Percentiles rank a stretch among this genome's conserved stretches.
Evolutionary conservation across 2,329 filamentous ascomycete genomes (phyloP).

Genomic region (Rutstroemia sp.): DNA sequence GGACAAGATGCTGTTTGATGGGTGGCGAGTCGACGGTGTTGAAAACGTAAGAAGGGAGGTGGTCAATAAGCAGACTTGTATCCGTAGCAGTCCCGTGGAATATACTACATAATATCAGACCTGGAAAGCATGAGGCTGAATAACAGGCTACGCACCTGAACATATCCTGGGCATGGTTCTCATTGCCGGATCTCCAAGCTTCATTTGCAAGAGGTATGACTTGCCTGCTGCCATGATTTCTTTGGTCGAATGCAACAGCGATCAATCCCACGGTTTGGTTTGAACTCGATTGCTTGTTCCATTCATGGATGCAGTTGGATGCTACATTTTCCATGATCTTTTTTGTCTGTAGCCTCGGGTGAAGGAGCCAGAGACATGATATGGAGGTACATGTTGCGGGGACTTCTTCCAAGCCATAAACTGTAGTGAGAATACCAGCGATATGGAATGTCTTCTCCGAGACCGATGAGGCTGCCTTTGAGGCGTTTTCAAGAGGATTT

Average conservation of each 20-base stretch:
- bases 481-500: slow-evolving; percentile 15
- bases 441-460: slow-evolving; percentile 64
- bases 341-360: slow-evolving; percentile 66
- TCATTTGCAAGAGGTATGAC: slow-evolving; percentile 64
- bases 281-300: slow-evolving; percentile 43
- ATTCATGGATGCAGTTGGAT: slow-evolving; percentile 57
- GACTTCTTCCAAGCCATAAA: slow-evolving; percentile 77
- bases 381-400: slow-evolving; percentile 44
- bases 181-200: slow-evolving; percentile 65
- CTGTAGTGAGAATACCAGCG: slow-evolving; percentile 67
- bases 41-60: slow-evolving; percentile 70
- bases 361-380: slow-evolving; percentile 85
- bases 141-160: slow-evolving; percentile 38
- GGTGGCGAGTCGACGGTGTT: slow-evolving; percentile 35
- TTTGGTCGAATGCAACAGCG: slow-evolving; percentile 81
- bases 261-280: slow-evolving; percentile 48
- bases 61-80: slow-evolving; percentile 65
- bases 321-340: slow-evolving; percentile 72
- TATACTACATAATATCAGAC: slow-evolving; percentile 37
- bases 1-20: slow-evolving; percentile 60
- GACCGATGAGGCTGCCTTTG: slow-evolving; percentile 30
- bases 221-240: slow-evolving; percentile 77
- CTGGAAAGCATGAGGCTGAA: background rate
- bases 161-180: slow-evolving; percentile 87
- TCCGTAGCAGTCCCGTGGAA: slow-evolving; percentile 71